Conservation (phyloP, 75 land plant genomes). For the Chamaecyparis obtusa region DNA sequence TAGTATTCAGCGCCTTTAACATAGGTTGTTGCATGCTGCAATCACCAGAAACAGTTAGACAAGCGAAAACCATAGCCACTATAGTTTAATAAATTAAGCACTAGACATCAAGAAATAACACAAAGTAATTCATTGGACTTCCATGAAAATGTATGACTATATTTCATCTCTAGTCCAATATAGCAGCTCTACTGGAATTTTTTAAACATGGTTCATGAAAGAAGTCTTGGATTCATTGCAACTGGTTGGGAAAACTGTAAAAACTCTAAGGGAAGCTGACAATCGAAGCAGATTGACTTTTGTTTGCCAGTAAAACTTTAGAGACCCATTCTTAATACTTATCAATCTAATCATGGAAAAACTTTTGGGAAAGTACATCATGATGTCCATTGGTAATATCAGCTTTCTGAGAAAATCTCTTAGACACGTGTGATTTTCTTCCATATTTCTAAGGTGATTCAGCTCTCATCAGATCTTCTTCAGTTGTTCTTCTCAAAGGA, state of each 20-base stretch:
- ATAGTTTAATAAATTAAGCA: too few relatives aligned
- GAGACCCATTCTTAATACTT: not conserved
- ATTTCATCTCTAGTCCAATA: not conserved
- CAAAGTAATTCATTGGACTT: too few relatives aligned
- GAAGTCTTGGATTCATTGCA: not conserved
- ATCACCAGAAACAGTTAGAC: not conserved
- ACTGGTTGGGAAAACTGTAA: not conserved
- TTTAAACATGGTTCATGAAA: not conserved
- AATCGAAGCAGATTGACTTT: not conserved
- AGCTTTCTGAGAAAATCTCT: constrained; percentile 32
- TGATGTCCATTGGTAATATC: constrained; percentile 75
- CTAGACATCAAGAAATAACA: not conserved
- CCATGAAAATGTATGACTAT: too few relatives aligned
- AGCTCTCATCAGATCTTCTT: constrained; percentile 66
- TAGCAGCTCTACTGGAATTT: not conserved
- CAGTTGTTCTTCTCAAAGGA: constrained; percentile 63
- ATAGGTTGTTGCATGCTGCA: constrained; percentile 87
- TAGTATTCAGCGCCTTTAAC: constrained; percentile 50
- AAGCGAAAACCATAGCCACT: not conserved
- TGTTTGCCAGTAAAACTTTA: not conserved
- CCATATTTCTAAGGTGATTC: constrained; percentile 62
- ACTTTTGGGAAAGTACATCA: constrained; percentile 37
- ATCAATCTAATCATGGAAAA: not conserved
- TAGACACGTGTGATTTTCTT: constrained; percentile 32
- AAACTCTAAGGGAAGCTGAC: not conserved